Evolutionary conservation across 768 basidiomycete species (phyloP), one percentile per base, ranked within the genome.

Genomic region (Phallus indusiatus): DNA sequence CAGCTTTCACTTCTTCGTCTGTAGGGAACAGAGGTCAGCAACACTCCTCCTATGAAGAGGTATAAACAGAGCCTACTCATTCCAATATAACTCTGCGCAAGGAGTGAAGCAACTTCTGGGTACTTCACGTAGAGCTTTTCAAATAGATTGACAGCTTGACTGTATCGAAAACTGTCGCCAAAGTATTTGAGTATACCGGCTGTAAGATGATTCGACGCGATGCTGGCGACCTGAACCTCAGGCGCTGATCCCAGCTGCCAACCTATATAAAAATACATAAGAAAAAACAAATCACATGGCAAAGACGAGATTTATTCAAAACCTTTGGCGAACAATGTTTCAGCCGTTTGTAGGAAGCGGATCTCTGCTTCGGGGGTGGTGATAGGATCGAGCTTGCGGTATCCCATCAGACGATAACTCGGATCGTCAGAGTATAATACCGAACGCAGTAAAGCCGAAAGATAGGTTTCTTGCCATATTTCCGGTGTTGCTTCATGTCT

Each of bases 231-330:
- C 69, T 99, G 96, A 21, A 98, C 95, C 72, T 99, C 96, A 0
- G 96, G 96, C 63, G 98, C 96, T 0, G 94, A 96, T 1, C 95
- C 96, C 8, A 98, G 89, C 68, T 96, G 94, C 96, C 96, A 98
- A 35, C 95, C 94, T 94, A 50, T 16, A 28, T n/a, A n/a, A n/a
- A 18, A 22, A 37, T 20, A 16, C 36, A 21, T 47, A 28, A 42
- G 47, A 34, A 8, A 55, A 47, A 54, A 11, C 8, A 51, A 33
- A 36, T n/a, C 14, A 16, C 14, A 33, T 37, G 0, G 14, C 0
- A 52, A n/a, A n/a, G n/a, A 56, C 4, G 5, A 35, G 28, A 36
- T 33, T n/a, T 35, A 18, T 1, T n/a, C 72, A 5, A n/a, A 33
- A 84, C 93, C 94, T 72, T 95, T 94, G 68, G 82, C 72, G 66